These are phyloP conservation scores for Chytridiales sp. DNA, from an alignment of 371 early-diverging fungal genomes.

Conservation along the genomic window DNA sequence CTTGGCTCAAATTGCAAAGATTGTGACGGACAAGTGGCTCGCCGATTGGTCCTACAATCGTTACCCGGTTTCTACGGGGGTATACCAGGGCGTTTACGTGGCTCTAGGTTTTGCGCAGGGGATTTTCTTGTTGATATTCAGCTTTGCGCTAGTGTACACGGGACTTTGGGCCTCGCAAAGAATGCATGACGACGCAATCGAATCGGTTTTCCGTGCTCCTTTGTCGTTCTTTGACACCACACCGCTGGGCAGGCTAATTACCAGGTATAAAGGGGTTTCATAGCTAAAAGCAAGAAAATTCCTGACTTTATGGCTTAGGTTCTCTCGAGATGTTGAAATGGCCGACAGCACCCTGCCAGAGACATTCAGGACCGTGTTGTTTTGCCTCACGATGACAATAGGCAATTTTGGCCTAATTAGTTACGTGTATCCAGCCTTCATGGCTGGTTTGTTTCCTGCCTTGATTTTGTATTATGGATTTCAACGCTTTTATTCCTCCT, in stretches of 20 bases:
- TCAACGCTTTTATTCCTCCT: constrained; percentile 4
- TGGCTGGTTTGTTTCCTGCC: constrained; percentile 8
- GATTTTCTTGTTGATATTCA: constrained; percentile 5
- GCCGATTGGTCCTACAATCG: constrained; percentile 18
- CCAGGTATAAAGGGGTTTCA: not conserved
- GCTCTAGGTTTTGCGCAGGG: constrained; percentile 13
- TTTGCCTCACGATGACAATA: constrained; percentile 11
- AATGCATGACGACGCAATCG: constrained; percentile 57
- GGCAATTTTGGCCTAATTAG: constrained; percentile 7
- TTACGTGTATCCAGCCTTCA: constrained; percentile 4
- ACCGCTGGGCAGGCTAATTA: constrained; percentile 75
- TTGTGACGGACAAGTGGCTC: constrained; percentile 32
- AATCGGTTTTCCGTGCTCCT: constrained; percentile 48
- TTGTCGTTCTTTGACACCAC: constrained; percentile 80
- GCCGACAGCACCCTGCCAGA: constrained; percentile 15
- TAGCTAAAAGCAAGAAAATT: not conserved
- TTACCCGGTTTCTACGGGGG: not conserved
- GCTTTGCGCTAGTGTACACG: constrained; percentile 1
- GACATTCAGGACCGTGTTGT: constrained; percentile 10
- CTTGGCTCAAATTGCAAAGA: constrained; percentile 20
- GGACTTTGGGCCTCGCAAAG: constrained; percentile 8
- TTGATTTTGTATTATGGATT: constrained; percentile 5
- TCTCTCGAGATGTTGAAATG: constrained; percentile 9
- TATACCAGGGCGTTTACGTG: constrained; percentile 16
- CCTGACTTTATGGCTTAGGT: not conserved